These are phyloP conservation scores for Boletus rubropictus DNA, from an alignment of 768 basidiomycete species.

Conservation along the genomic window DNA sequence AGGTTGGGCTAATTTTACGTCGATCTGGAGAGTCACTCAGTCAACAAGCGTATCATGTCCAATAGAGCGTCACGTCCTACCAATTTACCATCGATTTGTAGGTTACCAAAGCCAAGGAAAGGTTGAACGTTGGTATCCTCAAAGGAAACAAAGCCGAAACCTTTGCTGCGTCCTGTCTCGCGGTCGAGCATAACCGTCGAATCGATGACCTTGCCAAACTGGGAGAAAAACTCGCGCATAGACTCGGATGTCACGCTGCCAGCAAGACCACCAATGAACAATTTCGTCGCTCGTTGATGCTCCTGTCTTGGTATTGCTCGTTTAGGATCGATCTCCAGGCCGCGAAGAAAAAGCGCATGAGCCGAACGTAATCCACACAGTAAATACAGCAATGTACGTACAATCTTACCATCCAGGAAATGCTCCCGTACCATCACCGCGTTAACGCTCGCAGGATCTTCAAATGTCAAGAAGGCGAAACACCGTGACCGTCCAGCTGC, in stretches of 20 bases:
- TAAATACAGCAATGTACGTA: slow-evolving; percentile 42
- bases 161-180: slow-evolving; percentile 91
- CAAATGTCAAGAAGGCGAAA: slow-evolving; percentile 97
- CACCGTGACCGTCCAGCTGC: slow-evolving; percentile 90
- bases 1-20: slow-evolving; percentile 94
- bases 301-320: slow-evolving; percentile 96
- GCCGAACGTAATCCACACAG: slow-evolving; percentile 5
- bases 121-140: slow-evolving; percentile 87
- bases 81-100: slow-evolving; percentile 92
- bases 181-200: slow-evolving; percentile 99
- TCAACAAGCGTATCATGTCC: not conserved
- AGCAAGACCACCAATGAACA: slow-evolving; percentile 94
- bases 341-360: slow-evolving; percentile 16
- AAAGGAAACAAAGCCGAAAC: slow-evolving; percentile 97
- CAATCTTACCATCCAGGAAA: slow-evolving; percentile 94
- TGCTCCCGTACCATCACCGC: slow-evolving; percentile 95
- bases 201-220: slow-evolving; percentile 94
- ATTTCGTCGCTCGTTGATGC: slow-evolving; percentile 86
- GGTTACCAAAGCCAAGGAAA: slow-evolving; percentile 80
- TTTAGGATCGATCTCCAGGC: slow-evolving; percentile 92
- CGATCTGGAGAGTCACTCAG: slow-evolving; percentile 55
- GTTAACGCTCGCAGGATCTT: slow-evolving; percentile 87
- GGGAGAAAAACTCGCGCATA: slow-evolving; percentile 88
- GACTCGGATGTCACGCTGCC: slow-evolving; percentile 89
- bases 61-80: slow-evolving; percentile 42